phyloP scores from a whole-genome alignment of 352 stramenopile species.

The Globisporangium lucens region DNA sequence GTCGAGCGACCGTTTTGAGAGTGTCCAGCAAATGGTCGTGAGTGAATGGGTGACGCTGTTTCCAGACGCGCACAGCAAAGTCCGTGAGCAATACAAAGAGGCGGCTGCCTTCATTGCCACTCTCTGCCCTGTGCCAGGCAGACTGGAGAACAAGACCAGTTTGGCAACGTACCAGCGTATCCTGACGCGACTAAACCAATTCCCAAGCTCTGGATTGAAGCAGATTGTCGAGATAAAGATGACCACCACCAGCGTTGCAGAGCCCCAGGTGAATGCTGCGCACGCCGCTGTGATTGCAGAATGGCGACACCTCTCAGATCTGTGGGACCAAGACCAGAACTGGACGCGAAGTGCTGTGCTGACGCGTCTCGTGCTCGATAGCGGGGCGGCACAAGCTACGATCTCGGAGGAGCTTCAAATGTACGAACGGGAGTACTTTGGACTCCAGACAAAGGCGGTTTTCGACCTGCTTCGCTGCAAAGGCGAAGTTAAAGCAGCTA shows the following conservation, averaged over 20 bases:
- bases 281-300: slow-evolving; percentile 24
- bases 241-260: too few relatives aligned
- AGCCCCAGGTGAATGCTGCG: neutral
- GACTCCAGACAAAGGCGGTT: slow-evolving; percentile 51
- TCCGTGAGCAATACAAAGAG: neutral
- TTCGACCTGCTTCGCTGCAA: slow-evolving; percentile 25
- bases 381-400: slow-evolving; percentile 7
- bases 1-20: neutral
- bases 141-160: neutral
- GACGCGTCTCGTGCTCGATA: slow-evolving; percentile 16
- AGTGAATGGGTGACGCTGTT: slow-evolving; percentile 9
- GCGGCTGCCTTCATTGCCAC: neutral
- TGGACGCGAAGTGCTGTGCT: slow-evolving; percentile 47
- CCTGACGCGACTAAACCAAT: slow-evolving; percentile 27
- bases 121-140: neutral
- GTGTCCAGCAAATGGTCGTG: neutral
- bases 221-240: slow-evolving; percentile 17
- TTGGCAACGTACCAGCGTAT: slow-evolving; percentile 19
- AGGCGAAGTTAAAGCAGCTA: neutral
- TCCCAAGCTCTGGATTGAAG: slow-evolving; percentile 32
- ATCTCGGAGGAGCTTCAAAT: slow-evolving; percentile 17
- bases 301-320: slow-evolving; percentile 22
- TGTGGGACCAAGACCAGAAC: slow-evolving; percentile 25
- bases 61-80: slow-evolving; percentile 9
- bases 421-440: slow-evolving; percentile 32